A percentile compares a stretch with the other conserved stretches of the same genome.
Conservation (phyloP, 139 green algal genomes). For the Pleodorina starrii region DNA sequence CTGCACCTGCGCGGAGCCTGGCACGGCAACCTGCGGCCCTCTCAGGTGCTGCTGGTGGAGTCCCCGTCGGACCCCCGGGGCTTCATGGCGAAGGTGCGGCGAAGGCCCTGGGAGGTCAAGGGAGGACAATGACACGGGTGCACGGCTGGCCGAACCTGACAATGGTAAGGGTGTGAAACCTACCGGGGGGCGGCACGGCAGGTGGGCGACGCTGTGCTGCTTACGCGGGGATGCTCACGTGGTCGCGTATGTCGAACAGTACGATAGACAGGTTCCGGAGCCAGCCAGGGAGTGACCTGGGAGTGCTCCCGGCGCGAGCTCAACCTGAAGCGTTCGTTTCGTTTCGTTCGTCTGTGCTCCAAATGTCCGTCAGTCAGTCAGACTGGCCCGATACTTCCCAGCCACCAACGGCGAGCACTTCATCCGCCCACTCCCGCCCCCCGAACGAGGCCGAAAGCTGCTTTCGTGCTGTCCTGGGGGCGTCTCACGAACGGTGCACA, state of each 20-base stretch:
- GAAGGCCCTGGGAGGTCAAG: too few species aligned
- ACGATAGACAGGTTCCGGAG: background rate
- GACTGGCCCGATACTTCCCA: too few species aligned
- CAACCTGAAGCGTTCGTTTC: too few species aligned
- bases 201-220: background rate
- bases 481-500: background rate
- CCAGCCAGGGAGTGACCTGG: too few species aligned
- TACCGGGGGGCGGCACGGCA: background rate
- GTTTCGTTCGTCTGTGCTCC: too few species aligned
- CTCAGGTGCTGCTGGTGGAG: background rate
- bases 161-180: background rate
- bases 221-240: background rate
- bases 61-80: background rate
- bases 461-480: background rate
- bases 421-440: too few species aligned
- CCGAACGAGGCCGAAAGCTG: background rate
- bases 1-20: background rate
- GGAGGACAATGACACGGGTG: too few species aligned
- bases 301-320: too few species aligned
- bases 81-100: constrained; percentile 31
- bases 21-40: constrained; percentile 3
- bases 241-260: background rate
- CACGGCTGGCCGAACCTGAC: background rate
- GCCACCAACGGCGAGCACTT: too few species aligned
- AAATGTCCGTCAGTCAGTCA: too few species aligned